Evolutionary conservation across 2,329 filamentous ascomycete genomes (phyloP), one percentile per base, ranked within the genome.

Genomic region (Penicillium frequentans): DNA sequence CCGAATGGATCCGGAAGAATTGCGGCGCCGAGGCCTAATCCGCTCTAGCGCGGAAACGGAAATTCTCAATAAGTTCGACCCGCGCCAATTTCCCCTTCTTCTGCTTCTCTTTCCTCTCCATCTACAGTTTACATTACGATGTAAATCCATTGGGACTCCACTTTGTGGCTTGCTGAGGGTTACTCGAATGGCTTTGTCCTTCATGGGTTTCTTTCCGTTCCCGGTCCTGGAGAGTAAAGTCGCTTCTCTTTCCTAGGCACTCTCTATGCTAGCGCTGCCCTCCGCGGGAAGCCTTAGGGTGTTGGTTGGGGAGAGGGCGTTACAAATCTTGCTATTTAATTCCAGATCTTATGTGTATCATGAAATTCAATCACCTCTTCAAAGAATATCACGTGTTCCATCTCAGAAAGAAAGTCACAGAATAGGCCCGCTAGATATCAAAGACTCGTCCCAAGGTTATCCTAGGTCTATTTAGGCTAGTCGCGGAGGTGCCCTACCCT

Each of bases 111-210:
- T 46, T 51, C 43, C 49, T 56, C 49, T 51, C 46, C 57, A 61
- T 61, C 58, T 61, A 61, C 58, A 59, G 57, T 59, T 59, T 59
- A 56, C 57, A 59, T 56, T 59, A 16, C 54, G 54, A 49, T 59
- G 57, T 56, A 59, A 59, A 59, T 59, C 46, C 42, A 60, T 56
- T 60, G 60, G 60, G 60, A 58, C 60, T 62, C 60, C 60, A 62
- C 58, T 52, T 47, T 62, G 60, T 62, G 60, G 60, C 60, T 61
- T 62, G 60, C 60, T 62, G 60, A 62, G 47, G 59, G 55, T 61
- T 56, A 61, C 54, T 45, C 60, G 53, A 54, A 21, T 55, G 53
- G 53, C 56, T 61, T 61, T 51, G 58, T 58, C 55, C 51, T 61
- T 45, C 24, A 33, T 62, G 60, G 60, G 46, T 61, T 61, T 61